A percentile compares a stretch with the other conserved stretches of the same genome.
Conservation (phyloP, 1,139 yeast species). For the Geotrichum klebahnii region DNA sequence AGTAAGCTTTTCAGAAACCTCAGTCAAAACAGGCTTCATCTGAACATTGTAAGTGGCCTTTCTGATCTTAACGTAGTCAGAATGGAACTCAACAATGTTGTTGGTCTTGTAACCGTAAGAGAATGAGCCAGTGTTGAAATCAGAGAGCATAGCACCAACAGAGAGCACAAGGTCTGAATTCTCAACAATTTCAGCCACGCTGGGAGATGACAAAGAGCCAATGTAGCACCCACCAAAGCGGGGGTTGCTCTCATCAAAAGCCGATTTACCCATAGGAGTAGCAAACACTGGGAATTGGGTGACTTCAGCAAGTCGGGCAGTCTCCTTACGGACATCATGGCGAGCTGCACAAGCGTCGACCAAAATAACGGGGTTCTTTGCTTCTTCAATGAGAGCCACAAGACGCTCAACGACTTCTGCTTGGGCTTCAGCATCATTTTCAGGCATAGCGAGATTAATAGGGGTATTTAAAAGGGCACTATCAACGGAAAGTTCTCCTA, state of each 20-base stretch:
- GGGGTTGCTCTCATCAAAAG: conserved; percentile 66
- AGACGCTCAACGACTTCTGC: conserved; percentile 63
- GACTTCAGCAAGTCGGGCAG: conserved; percentile 55
- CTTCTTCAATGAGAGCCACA: conserved; percentile 49
- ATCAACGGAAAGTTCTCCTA: conserved; percentile 62
- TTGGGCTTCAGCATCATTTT: conserved; percentile 68
- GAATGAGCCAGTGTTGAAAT: conserved; percentile 87
- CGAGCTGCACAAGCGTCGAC: conserved; percentile 87
- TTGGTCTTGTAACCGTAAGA: conserved; percentile 75
- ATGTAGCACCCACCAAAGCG: conserved; percentile 85
- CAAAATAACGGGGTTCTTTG: conserved; percentile 67
- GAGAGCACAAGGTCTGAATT: conserved; percentile 71
- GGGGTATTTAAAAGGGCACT: conserved; percentile 56
- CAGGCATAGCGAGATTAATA: conserved; percentile 56
- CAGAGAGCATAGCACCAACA: conserved; percentile 78
- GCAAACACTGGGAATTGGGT: conserved; percentile 82
- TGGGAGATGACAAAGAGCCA: conserved; percentile 73
- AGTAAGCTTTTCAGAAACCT: conserved; percentile 36
- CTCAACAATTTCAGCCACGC: conserved; percentile 72
- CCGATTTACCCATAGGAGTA: conserved; percentile 89
- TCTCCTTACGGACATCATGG: conserved; percentile 64
- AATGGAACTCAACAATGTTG: conserved; percentile 81
- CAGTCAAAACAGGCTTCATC: conserved; percentile 65
- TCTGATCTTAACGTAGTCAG: conserved; percentile 76
- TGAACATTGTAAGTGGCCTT: conserved; percentile 73